These are phyloP conservation scores for Lentinus polychrous DNA, from an alignment of 1,284 basidiomycete genomes.

Conservation along the genomic window DNA sequence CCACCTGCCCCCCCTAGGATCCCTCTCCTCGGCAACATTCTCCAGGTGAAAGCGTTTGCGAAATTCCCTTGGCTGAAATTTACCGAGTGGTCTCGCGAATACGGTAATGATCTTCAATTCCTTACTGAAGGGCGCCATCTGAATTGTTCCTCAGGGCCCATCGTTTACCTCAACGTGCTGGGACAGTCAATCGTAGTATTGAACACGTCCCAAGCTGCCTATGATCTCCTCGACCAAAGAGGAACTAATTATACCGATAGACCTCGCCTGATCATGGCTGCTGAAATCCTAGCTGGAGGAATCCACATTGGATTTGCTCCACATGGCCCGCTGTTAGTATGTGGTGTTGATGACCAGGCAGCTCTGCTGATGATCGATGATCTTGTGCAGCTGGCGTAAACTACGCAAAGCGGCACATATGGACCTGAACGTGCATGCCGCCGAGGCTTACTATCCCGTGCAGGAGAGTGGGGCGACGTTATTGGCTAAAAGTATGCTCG, in stretches of 20 bases:
- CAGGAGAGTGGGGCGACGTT: neutral
- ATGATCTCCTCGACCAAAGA: conserved; percentile 20
- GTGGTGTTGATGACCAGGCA: too few species aligned
- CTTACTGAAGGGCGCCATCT: neutral
- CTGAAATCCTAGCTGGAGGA: conserved; percentile 11
- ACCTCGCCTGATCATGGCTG: conserved; percentile 14
- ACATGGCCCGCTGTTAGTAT: conserved; percentile 9
- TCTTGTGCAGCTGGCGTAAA: neutral
- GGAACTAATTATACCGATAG: conserved; percentile 21
- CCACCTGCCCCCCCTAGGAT: conserved; percentile 4
- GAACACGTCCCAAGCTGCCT: conserved; percentile 18
- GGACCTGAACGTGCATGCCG: neutral
- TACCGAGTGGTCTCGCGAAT: neutral
- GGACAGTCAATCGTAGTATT: conserved; percentile 23
- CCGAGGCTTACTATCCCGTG: neutral
- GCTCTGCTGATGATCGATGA: neutral
- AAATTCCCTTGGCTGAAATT: neutral
- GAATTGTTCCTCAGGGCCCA: neutral
- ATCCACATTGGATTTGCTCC: conserved; percentile 9
- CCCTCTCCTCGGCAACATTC: conserved; percentile 2
- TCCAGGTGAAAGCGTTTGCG: neutral
- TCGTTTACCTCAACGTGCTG: conserved; percentile 15
- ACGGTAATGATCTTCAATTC: neutral
- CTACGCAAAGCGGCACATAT: neutral
- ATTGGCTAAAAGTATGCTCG: neutral